These are phyloP conservation scores for Elaphomyces granulatus DNA, from an alignment of 495 filamentous ascomycete genomes.

Conservation along the genomic window DNA sequence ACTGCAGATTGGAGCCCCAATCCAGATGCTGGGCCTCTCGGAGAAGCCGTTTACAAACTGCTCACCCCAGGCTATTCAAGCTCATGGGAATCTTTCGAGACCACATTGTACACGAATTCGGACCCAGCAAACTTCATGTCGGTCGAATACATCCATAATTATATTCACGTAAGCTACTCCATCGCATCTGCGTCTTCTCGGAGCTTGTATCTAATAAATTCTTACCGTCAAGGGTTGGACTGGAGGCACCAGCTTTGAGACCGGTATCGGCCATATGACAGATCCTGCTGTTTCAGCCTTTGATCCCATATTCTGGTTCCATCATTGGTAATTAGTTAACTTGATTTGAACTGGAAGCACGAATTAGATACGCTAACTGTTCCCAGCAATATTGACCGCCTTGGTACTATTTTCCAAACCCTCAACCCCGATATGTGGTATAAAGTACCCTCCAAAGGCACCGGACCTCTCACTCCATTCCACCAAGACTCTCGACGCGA, in stretches of 20 bases:
- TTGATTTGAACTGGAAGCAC: not conserved
- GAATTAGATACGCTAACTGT: not conserved
- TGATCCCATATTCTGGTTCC: slow-evolving; percentile 50
- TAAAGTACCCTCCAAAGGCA: slow-evolving; percentile 25
- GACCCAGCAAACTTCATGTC: slow-evolving; percentile 8
- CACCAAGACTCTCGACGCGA: slow-evolving; percentile 17
- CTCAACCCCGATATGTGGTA: slow-evolving; percentile 45
- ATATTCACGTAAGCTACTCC: not conserved
- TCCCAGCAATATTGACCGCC: slow-evolving; percentile 41
- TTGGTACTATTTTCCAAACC: slow-evolving; percentile 59
- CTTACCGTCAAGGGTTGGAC: slow-evolving; percentile 3
- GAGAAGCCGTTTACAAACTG: not conserved
- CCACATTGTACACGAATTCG: not conserved
- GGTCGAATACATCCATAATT: slow-evolving; percentile 2
- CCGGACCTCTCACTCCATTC: slow-evolving; percentile 25
- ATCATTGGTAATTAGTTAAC: slow-evolving; percentile 9
- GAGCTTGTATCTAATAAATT: slow-evolving; percentile 9
- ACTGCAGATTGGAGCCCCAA: not conserved
- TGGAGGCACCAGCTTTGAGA: slow-evolving; percentile 27
- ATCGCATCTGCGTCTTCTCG: not conserved
- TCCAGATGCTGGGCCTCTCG: not conserved
- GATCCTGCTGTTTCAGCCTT: slow-evolving; percentile 52
- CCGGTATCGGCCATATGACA: slow-evolving; percentile 52
- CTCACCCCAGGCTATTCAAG: not conserved
- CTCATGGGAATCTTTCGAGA: not conserved